Base-by-base conservation (phyloP, 2,329 filamentous ascomycete species). In the Lojkania enalia region DNA sequence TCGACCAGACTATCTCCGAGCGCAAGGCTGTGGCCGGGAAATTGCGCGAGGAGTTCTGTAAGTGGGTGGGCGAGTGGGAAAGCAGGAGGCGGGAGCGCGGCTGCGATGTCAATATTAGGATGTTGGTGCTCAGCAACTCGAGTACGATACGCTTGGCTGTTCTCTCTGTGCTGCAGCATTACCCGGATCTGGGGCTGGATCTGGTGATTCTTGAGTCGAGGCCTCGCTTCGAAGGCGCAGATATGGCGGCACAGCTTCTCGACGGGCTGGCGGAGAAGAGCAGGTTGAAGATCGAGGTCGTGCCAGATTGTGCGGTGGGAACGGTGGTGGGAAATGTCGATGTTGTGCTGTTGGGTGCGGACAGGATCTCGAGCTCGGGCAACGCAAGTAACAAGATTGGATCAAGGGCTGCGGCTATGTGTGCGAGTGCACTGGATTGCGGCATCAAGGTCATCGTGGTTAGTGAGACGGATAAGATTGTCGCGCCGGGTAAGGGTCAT, bases 371-470 rank as follows among this genome's bases (percentile, higher is more conserved):
- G 11, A 61, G 69, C 0, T 61, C 69, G 1, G 84, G 83, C 2
- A 77, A 80, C 20, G 79, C 87, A 14, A 82, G 77, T 62, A 88
- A 87, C 66, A 88, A 87, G 64, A 82, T 77, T 0, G 84, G 85
- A 0, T 84, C 82, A 1, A 64, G 87, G 5, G 77, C 82, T 1
- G 76, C 80, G 1, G 74, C 81, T 0, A 69, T 86, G 1, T 74
- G 78, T 38, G 77, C 80, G 5, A 7, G 7, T 9, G 30, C 7
- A 9, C 63, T 79, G 2, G 72, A 75, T 3, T 73, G 75, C 0
- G 47, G 48, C 0, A 73, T 69, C 9, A 77, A 74, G 45, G 70
- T 84, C 0, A 63, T 85, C 2, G 78, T 82, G 0, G 52, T 87
- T 3, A 78, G 78, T 33, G 81, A 84, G 42, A 70, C 75, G 4